phyloP scores from a whole-genome alignment of 179 eudicot species.

The Beta corolliflora region DNA sequence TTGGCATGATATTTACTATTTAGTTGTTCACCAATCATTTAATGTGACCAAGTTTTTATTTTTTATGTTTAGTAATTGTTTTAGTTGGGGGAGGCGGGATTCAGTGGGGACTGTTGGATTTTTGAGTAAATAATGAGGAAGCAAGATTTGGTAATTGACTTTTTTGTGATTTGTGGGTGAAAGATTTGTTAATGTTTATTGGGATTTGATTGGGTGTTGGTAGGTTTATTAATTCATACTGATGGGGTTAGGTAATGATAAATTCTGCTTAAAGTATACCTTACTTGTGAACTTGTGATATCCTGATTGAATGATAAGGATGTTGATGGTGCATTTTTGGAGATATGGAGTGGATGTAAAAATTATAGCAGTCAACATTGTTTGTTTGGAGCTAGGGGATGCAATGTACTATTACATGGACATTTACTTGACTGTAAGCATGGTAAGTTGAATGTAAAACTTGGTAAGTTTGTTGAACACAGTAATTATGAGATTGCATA shows the following conservation, averaged over 20 bases:
- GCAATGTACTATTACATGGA: neutral
- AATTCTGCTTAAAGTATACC: slow-evolving; percentile 22
- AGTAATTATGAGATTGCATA: neutral
- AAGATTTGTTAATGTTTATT: neutral
- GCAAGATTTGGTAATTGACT: slow-evolving; percentile 10
- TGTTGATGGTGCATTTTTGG: neutral
- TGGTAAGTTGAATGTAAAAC: too few species aligned
- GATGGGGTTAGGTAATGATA: slow-evolving; percentile 28
- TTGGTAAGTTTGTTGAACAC: neutral
- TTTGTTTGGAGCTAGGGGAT: neutral
- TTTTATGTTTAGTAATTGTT: too few species aligned
- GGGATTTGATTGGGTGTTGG: neutral
- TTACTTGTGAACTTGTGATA: slow-evolving; percentile 18
- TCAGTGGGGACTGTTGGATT: slow-evolving; percentile 3
- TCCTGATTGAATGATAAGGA: slow-evolving; percentile 14
- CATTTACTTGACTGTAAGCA: neutral
- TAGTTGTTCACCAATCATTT: slow-evolving; percentile 13
- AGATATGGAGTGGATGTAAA: neutral
- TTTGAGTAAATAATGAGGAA: slow-evolving; percentile 15
- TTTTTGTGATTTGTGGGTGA: slow-evolving; percentile 4
- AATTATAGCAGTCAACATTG: neutral
- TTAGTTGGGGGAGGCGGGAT: neutral
- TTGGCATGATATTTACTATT: slow-evolving; percentile 14
- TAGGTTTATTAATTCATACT: slow-evolving; percentile 11
- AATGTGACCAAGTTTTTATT: slow-evolving; percentile 2